A percentile compares a stretch with the other conserved stretches of the same genome.
These are phyloP conservation scores for Neopestalotiopsis clavispora DNA, from an alignment of 2,329 filamentous ascomycete species.

Conservation along the genomic window DNA sequence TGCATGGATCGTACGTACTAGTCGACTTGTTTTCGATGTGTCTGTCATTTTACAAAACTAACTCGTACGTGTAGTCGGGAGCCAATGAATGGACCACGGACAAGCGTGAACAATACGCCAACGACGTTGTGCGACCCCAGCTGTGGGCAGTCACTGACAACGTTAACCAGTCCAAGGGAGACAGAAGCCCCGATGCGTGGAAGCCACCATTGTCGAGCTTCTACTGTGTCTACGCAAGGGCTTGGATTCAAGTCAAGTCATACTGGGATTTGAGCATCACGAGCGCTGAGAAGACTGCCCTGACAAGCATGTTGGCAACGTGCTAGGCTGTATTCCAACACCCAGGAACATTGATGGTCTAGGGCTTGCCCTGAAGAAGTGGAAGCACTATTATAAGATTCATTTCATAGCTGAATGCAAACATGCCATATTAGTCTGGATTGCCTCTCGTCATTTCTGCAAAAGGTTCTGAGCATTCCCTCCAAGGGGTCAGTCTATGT, in stretches of 20 bases:
- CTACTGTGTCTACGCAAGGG: conserved; percentile 78
- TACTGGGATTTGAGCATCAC: conserved; percentile 73
- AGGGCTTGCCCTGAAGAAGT: too few species aligned
- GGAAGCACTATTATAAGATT: too few species aligned
- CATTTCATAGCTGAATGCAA: too few species aligned
- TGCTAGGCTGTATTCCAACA: conserved; percentile 48
- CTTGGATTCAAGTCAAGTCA: conserved; percentile 81
- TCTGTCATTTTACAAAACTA: neutral
- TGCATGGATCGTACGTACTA: conserved; percentile 68
- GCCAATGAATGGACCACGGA: conserved; percentile 74
- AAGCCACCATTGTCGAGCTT: conserved; percentile 72
- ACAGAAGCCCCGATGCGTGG: conserved; percentile 76
- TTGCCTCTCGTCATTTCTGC: too few species aligned
- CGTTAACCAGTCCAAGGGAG: conserved; percentile 77
- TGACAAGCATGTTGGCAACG: conserved; percentile 67
- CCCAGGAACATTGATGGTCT: too few species aligned
- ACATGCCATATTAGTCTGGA: too few species aligned
- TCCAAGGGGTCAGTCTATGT: too few species aligned
- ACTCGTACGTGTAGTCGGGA: conserved; percentile 58
- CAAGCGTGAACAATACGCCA: conserved; percentile 73
- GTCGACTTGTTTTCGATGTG: conserved; percentile 2
- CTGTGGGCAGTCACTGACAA: conserved; percentile 79
- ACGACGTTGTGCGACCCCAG: conserved; percentile 77
- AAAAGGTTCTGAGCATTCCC: too few species aligned
- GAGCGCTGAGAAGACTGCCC: conserved; percentile 71